A percentile compares a stretch with the other conserved stretches of the same genome.
Conservation (phyloP, 345 rosid genomes). For the Reutealis trisperma region DNA sequence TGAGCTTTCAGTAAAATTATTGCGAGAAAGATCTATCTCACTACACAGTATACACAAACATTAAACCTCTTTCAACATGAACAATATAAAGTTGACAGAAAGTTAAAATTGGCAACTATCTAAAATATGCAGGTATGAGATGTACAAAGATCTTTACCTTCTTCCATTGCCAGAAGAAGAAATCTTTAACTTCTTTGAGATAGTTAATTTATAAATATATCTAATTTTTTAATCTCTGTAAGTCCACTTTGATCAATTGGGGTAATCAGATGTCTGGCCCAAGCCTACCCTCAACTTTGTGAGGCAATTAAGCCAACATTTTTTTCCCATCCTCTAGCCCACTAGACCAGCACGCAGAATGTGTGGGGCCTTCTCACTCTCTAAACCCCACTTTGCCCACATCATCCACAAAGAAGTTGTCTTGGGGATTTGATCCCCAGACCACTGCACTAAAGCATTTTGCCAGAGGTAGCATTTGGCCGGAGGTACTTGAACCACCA, state of each 20-base stretch:
- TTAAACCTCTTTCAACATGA: background rate
- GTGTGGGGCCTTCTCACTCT: background rate
- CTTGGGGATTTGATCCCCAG: background rate
- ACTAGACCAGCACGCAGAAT: background rate
- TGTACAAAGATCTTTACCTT: background rate
- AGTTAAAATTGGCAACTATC: background rate
- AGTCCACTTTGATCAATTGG: background rate
- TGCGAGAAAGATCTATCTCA: conserved; percentile 20
- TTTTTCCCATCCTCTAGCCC: too few species aligned
- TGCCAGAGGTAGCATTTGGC: background rate
- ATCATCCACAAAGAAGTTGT: too few species aligned
- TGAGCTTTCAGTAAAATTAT: conserved; percentile 7
- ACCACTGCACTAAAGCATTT: background rate
- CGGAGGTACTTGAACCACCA: background rate
- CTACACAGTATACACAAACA: conserved; percentile 4
- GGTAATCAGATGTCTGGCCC: background rate
- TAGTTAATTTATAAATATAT: too few species aligned
- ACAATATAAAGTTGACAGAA: background rate
- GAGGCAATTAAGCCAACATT: background rate
- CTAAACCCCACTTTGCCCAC: background rate
- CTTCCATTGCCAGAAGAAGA: background rate
- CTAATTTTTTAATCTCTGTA: too few species aligned
- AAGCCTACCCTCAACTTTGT: background rate
- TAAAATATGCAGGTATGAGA: background rate
- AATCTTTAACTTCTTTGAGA: too few species aligned